These are phyloP conservation scores for Boletales sp. DNA, from an alignment of 768 basidiomycete species.

Conservation along the genomic window DNA sequence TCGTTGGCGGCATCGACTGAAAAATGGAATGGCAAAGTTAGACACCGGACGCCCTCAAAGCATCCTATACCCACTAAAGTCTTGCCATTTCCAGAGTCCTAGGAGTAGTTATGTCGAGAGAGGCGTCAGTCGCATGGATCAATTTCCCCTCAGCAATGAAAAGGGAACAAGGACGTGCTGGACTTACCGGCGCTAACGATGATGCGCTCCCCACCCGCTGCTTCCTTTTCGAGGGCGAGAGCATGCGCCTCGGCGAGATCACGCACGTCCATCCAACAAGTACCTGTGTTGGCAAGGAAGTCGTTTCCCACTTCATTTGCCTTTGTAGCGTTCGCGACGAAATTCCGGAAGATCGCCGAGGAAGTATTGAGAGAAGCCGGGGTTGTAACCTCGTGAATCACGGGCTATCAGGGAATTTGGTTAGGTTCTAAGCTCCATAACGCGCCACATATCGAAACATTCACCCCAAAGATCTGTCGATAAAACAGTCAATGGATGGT, in stretches of 20 bases:
- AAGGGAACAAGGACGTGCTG: background rate
- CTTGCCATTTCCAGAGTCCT: slow-evolving; percentile 31
- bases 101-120: too few species aligned
- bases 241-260: slow-evolving; percentile 55
- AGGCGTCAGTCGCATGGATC: background rate
- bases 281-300: slow-evolving; percentile 20
- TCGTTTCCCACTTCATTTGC: slow-evolving; percentile 22
- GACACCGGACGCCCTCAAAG: background rate
- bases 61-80: slow-evolving; percentile 21
- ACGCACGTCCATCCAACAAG: slow-evolving; percentile 48
- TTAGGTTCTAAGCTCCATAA: too few species aligned
- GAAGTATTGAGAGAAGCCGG: slow-evolving; percentile 40
- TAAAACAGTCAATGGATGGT: background rate
- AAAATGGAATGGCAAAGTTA: background rate
- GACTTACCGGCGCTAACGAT: slow-evolving; percentile 39
- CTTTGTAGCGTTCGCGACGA: slow-evolving; percentile 24
- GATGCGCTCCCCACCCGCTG: slow-evolving; percentile 56
- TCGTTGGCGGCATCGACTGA: slow-evolving; percentile 39
- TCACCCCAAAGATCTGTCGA: slow-evolving; percentile 29
- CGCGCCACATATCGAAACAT: background rate
- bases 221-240: slow-evolving; percentile 45
- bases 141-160: background rate
- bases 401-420: slow-evolving; percentile 30
- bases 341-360: slow-evolving; percentile 31
- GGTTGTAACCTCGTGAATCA: slow-evolving; percentile 38